Base-by-base conservation (phyloP, 2,329 filamentous ascomycete genomes). In the Fusarium sp. region DNA sequence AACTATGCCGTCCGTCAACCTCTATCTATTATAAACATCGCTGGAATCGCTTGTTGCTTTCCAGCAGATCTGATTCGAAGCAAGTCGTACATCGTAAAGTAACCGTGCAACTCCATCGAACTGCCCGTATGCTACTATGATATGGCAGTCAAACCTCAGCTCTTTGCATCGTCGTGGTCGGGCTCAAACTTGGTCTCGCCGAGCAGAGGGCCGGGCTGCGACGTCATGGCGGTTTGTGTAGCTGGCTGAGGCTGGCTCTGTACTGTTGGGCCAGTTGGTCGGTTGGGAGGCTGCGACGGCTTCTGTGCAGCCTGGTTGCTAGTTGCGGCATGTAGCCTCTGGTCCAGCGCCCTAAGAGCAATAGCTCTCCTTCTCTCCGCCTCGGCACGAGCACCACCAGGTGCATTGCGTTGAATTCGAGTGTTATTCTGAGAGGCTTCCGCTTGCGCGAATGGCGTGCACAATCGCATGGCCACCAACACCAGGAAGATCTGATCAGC, bases 321-420 rank as follows among this genome's bases (percentile, higher is more conserved):
- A 18, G 92, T 91, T 6, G 94, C 94, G n/a, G 93, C 92, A 79
- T 96, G 92, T 55, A 99, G 84, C 70, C 96, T 87, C 82, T 98
- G 94, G 80, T 99, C 96, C 58, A 99, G 83, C 6, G 94, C 95
- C 78, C 95, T 95, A 59, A 99, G 85, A 2, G 96, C 96, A 71
- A 99, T 83, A 1, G 94, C 94, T 71, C 96, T 88, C 78, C 96
- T 88, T 71, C 96, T 85, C 83, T 98, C 96, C 1, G 95, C 95
- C 80, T 98, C 96, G 52, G 96, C 95, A 63, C 94, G 90, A 52
- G 94, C 93, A 54, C 90, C 89, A 15, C 90, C 86, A 13, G 87
- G 90, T 8, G 85, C 86, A 24, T 86, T 86, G 43, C 88, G 81
- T 70, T 85, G 86, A 58, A 86, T 77, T 65, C 84, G 83, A 13